A percentile compares a stretch with the other conserved stretches of the same genome.
Evolutionary conservation across 345 rosid species (phyloP).

Genomic region (Hevea brasiliensis): DNA sequence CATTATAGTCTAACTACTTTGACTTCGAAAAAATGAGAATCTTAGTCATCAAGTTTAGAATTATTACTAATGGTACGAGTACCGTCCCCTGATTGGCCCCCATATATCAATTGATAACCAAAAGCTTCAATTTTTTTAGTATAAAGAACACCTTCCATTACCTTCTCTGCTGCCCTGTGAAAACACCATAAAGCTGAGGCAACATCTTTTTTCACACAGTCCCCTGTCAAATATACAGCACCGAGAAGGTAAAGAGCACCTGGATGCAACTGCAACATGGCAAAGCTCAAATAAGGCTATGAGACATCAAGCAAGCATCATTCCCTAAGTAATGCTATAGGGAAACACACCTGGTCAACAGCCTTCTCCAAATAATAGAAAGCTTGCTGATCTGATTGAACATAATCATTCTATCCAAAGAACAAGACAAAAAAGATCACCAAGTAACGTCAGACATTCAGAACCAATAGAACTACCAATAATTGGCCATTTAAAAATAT

Average conservation of each 20-base stretch:
- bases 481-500: neutral
- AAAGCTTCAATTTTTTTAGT: neutral
- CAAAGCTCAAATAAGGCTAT: constrained; percentile 31
- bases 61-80: neutral
- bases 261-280: constrained; percentile 73
- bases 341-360: constrained; percentile 71
- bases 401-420: constrained; percentile 61
- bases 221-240: constrained; percentile 80
- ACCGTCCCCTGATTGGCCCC: neutral
- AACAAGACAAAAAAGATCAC: constrained; percentile 3
- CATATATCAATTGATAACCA: neutral
- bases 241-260: constrained; percentile 95
- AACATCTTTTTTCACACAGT: constrained; percentile 83
- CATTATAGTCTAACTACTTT: neutral
- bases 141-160: constrained; percentile 17
- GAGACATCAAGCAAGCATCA: constrained; percentile 7
- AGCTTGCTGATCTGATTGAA: constrained; percentile 83
- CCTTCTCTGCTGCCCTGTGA: constrained; percentile 88
- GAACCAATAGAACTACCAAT: neutral
- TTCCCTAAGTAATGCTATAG: neutral
- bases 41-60: neutral
- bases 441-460: neutral
- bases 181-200: constrained; percentile 95
- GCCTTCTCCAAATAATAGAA: constrained; percentile 89
- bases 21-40: neutral